A percentile compares a stretch with the other conserved stretches of the same genome.
Conservation (phyloP, 768 basidiomycete species). For the Hypsizygus marmoreus region DNA sequence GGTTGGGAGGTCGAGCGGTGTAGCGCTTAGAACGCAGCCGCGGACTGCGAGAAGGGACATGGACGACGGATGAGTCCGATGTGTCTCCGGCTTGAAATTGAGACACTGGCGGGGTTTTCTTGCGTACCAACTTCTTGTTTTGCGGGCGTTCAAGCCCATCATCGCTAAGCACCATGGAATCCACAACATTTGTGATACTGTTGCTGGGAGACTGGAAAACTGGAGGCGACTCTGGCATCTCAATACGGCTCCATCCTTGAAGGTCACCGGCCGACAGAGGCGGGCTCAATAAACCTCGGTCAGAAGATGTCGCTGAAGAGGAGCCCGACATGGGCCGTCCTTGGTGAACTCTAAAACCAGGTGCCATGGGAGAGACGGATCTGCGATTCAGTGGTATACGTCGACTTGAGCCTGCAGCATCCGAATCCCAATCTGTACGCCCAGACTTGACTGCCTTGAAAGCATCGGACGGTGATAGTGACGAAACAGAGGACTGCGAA, state of each 20-base stretch:
- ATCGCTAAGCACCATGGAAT: conserved; percentile 25
- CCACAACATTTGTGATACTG: conserved; percentile 28
- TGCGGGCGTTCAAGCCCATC: conserved; percentile 7
- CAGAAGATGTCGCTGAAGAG: conserved; percentile 45
- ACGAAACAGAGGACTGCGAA: conserved; percentile 67
- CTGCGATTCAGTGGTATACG: conserved; percentile 65
- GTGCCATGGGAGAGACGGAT: conserved; percentile 74
- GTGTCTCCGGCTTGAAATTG: conserved; percentile 36
- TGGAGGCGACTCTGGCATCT: conserved; percentile 39
- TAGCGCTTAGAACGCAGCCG: conserved; percentile 59
- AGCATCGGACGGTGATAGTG: conserved; percentile 59
- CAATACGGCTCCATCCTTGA: conserved; percentile 33
- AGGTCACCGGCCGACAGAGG: conserved; percentile 18
- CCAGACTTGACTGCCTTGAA: conserved; percentile 35
- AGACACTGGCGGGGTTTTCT: conserved; percentile 35
- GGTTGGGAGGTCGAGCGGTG: conserved; percentile 44
- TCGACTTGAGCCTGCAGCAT: conserved; percentile 50
- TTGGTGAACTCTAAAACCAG: conserved; percentile 42
- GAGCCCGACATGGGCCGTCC: conserved; percentile 40
- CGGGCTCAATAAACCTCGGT: conserved; percentile 35
- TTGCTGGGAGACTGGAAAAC: conserved; percentile 24
- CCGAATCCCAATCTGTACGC: conserved; percentile 60
- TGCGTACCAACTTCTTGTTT: conserved; percentile 34
- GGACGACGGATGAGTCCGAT: conserved; percentile 50
- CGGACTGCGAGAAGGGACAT: conserved; percentile 37